Conservation (phyloP, 805 yeast genomes). For the Hanseniaspora lindneri region DNA sequence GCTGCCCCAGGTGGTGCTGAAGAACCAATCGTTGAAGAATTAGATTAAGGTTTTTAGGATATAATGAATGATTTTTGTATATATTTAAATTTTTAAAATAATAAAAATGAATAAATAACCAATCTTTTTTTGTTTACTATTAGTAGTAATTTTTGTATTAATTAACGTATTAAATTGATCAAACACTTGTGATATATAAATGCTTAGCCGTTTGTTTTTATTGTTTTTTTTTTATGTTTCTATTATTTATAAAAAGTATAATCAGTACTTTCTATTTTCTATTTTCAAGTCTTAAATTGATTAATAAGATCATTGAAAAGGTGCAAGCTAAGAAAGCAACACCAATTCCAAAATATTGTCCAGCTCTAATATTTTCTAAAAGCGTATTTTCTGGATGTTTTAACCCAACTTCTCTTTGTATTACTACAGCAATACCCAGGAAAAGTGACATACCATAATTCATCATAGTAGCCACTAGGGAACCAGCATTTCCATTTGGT, state of each 20-base stretch:
- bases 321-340: constrained; percentile 29
- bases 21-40: constrained; percentile 69
- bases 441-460: constrained; percentile 64
- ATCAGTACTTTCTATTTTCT: no score
- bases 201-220: not conserved
- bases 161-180: no score
- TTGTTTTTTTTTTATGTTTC: not conserved
- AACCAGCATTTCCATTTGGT: constrained; percentile 61
- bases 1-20: constrained; percentile 52
- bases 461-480: constrained; percentile 55
- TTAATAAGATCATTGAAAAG: not conserved
- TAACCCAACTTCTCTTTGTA: constrained; percentile 34
- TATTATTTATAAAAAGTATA: no score
- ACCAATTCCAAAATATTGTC: constrained; percentile 51
- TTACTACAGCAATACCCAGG: constrained; percentile 60
- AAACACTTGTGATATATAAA: not conserved
- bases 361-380: constrained; percentile 43
- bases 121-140: not conserved
- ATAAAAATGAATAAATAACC: not conserved
- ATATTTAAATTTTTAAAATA: not conserved
- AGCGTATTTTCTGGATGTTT: constrained; percentile 18
- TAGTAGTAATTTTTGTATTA: no score
- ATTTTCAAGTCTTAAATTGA: not conserved
- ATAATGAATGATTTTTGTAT: constrained; percentile 1
- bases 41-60: constrained; percentile 15